Percentiles rank a stretch among this genome's conserved stretches.
Conservation (phyloP, 2,329 filamentous ascomycete genomes). For the Triangularia verruculosa region DNA sequence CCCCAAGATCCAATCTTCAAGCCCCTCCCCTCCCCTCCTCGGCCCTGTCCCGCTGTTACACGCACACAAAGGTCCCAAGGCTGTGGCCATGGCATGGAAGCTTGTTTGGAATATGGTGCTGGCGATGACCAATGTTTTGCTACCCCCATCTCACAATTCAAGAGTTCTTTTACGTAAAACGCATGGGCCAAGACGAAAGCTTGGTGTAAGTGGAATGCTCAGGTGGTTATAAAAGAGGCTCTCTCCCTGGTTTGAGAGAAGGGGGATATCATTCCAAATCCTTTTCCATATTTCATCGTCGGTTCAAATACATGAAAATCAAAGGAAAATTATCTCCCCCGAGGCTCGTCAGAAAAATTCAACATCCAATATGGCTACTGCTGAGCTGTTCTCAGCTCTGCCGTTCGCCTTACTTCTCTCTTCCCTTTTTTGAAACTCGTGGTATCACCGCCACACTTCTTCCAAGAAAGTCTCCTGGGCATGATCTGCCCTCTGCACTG, state of each 20-base stretch:
- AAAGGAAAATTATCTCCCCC: background rate
- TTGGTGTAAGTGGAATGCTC: background rate
- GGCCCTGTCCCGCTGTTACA: background rate
- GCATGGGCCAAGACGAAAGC: background rate
- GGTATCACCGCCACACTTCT: background rate
- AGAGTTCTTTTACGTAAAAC: background rate
- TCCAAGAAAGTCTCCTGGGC: background rate
- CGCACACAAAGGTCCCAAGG: background rate
- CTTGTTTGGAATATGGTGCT: background rate
- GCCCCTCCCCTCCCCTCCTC: too few relatives aligned
- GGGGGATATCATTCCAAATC: constrained; percentile 5
- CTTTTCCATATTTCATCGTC: constrained; percentile 5
- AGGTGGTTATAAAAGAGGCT: background rate
- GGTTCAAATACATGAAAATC: background rate
- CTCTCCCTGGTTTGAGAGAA: background rate
- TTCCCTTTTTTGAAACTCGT: background rate
- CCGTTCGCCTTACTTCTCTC: background rate
- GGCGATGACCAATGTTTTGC: background rate
- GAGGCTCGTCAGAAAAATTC: background rate
- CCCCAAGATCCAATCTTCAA: background rate
- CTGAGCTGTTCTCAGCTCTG: background rate
- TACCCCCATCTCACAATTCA: background rate
- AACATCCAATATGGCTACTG: background rate
- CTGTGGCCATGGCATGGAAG: background rate
- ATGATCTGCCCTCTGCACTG: too few relatives aligned